phyloP scores from a whole-genome alignment of 139 green algal genomes.

The Coelastrella sp. region DNA sequence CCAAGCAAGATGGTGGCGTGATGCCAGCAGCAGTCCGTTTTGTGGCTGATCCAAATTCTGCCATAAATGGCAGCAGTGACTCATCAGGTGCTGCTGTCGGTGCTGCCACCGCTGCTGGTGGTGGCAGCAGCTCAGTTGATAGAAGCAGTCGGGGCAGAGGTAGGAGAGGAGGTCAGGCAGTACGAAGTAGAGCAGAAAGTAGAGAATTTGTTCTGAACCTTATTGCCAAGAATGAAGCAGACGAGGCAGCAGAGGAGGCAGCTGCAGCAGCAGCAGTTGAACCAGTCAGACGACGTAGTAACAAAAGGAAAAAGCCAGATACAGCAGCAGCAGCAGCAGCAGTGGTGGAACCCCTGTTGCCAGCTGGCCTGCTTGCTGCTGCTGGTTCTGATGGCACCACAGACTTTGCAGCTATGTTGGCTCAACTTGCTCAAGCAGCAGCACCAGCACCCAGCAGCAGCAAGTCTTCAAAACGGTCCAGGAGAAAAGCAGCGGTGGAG shows the following conservation, averaged over 20 bases:
- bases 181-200: not conserved
- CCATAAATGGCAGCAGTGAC: not conserved
- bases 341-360: not conserved
- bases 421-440: not conserved
- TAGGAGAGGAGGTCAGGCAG: not conserved
- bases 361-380: not conserved
- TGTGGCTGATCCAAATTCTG: not conserved
- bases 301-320: not conserved
- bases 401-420: not conserved
- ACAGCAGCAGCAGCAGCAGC: slow-evolving; percentile 7
- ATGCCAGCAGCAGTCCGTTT: not conserved
- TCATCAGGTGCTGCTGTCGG: not conserved
- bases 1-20: not conserved
- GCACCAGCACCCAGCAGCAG: not conserved
- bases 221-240: not conserved
- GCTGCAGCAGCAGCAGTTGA: not conserved
- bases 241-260: not conserved
- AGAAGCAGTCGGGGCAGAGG: not conserved
- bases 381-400: not conserved
- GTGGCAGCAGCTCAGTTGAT: not conserved
- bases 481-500: not conserved
- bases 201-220: not conserved
- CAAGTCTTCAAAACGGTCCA: not conserved
- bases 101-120: not conserved
- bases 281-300: not conserved